These are phyloP conservation scores for Bipolaris gigantea DNA, from an alignment of 2,329 filamentous ascomycete genomes.

Conservation along the genomic window DNA sequence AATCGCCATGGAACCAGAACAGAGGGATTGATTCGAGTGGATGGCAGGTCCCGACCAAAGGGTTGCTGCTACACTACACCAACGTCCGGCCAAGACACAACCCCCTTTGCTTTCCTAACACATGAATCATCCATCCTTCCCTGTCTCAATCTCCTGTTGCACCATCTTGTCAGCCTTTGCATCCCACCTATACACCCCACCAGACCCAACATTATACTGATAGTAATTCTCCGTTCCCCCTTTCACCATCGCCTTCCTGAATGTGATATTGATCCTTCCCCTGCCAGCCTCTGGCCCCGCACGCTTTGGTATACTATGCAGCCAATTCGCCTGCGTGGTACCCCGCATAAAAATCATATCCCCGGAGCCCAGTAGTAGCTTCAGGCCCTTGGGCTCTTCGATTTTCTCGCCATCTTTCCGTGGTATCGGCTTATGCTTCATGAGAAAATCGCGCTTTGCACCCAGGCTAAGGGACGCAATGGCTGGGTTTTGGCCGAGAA, in stretches of 20 bases:
- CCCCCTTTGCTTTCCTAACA: neutral
- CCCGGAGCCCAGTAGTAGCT: constrained; percentile 62
- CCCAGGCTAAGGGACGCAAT: constrained; percentile 78
- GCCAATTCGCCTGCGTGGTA: constrained; percentile 70
- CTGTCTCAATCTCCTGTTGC: constrained; percentile 3
- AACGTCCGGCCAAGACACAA: too few relatives aligned
- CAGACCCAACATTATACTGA: constrained; percentile 76
- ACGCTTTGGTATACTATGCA: constrained; percentile 77
- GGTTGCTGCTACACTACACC: neutral
- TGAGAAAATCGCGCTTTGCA: constrained; percentile 71
- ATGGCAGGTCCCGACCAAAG: neutral
- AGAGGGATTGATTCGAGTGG: neutral
- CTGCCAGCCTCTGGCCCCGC: constrained; percentile 63
- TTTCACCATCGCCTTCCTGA: constrained; percentile 69
- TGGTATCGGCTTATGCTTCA: constrained; percentile 72
- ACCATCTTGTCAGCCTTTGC: constrained; percentile 56
- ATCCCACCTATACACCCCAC: constrained; percentile 71
- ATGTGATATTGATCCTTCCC: constrained; percentile 75
- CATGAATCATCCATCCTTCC: too few relatives aligned
- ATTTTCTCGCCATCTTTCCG: constrained; percentile 36
- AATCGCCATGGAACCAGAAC: too few relatives aligned
- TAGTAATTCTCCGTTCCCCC: constrained; percentile 82
- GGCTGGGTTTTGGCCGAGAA: constrained; percentile 68
- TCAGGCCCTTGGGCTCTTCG: constrained; percentile 50
- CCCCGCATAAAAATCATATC: constrained; percentile 82